Base-by-base conservation (phyloP, 495 filamentous ascomycete species). In the Gamarada debralockiae region DNA sequence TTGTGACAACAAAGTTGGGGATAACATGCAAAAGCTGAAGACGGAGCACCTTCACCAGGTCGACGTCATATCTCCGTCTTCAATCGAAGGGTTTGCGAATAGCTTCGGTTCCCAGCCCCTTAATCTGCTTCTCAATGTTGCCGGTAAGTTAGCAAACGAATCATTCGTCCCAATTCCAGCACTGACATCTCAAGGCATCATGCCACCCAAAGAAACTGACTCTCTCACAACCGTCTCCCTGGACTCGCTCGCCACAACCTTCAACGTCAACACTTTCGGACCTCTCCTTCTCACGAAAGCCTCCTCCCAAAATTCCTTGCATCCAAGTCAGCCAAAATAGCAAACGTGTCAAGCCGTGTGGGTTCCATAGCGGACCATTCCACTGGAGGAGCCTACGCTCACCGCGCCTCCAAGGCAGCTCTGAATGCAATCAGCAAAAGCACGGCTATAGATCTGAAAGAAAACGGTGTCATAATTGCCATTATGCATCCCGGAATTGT, bases 401-500 rank as follows among this genome's bases (percentile, higher is more conserved):
- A 93, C 62, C 82, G 88, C 2, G 78, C 83, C 9, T 79, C 74
- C 24, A 95, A 93, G 63, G 79, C 87, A 9, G 84, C 74, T 0
- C 78, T 92, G 3, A 91, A 85, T 51, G 79, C 80, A 50, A 34
- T 89, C 18, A 79, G 80, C 2, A 89, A 84, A 65, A 84, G 78
- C 0, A 82, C 92, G 57, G 90, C 93, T 66, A 65, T 84, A n/a
- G 76, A 86, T 60, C 64, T 93, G 33, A 64, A 62, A 45, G 75
- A 76, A 3, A 81, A 77, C 37, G 85, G 83, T 1, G 70, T 91
- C 54, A 77, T 77, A 0, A 69, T 95, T 3, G 77, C 74, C n/a
- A 71, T 92, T 65, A 3, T 43, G 21, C 89, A 95, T 70, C 90
- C 89, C 3, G 89, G 90, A 1, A 93, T 87, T 8, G 89, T 95